Percentiles rank a stretch among this genome's conserved stretches.
Conservation (phyloP, 2,329 filamentous ascomycete genomes). For the Dothideomycetidae sp. region DNA sequence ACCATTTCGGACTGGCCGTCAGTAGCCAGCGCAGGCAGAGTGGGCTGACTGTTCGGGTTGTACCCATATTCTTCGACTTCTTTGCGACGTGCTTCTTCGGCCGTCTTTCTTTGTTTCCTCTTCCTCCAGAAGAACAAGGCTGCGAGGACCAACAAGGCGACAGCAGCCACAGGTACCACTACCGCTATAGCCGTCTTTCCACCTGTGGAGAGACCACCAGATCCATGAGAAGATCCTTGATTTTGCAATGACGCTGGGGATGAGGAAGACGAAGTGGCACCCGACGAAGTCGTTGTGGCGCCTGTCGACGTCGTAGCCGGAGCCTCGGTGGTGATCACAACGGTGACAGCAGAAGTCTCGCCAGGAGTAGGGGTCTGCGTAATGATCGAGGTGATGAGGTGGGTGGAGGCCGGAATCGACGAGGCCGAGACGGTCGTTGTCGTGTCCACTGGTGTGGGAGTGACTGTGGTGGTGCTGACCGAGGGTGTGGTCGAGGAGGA, state of each 20-base stretch:
- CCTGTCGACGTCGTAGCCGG: conserved; percentile 10
- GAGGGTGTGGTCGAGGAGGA: conserved; percentile 11
- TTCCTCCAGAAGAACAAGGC: conserved; percentile 78
- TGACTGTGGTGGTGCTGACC: conserved; percentile 11
- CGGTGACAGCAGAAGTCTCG: conserved; percentile 11
- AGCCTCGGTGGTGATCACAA: conserved; percentile 15
- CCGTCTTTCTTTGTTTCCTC: conserved; percentile 70
- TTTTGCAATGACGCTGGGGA: conserved; percentile 12
- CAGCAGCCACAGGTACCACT: conserved; percentile 79
- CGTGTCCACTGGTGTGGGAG: conserved; percentile 12
- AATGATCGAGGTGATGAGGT: conserved; percentile 16
- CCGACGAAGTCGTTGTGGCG: conserved; percentile 10
- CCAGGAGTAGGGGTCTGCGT: conserved; percentile 11
- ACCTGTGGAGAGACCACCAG: conserved; percentile 41
- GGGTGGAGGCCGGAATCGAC: conserved; percentile 13
- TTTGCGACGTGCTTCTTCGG: conserved; percentile 78
- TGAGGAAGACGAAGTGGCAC: conserved; percentile 13
- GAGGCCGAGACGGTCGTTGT: conserved; percentile 14
- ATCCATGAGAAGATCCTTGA: conserved; percentile 11
- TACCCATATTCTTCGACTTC: conserved; percentile 96
- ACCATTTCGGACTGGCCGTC: conserved; percentile 55
- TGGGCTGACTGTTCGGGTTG: conserved; percentile 93
- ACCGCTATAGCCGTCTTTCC: conserved; percentile 84
- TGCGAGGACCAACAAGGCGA: conserved; percentile 63
- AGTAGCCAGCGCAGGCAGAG: conserved; percentile 46